phyloP scores from a whole-genome alignment of 257 asterid genomes.

The Linaria vulgaris region DNA sequence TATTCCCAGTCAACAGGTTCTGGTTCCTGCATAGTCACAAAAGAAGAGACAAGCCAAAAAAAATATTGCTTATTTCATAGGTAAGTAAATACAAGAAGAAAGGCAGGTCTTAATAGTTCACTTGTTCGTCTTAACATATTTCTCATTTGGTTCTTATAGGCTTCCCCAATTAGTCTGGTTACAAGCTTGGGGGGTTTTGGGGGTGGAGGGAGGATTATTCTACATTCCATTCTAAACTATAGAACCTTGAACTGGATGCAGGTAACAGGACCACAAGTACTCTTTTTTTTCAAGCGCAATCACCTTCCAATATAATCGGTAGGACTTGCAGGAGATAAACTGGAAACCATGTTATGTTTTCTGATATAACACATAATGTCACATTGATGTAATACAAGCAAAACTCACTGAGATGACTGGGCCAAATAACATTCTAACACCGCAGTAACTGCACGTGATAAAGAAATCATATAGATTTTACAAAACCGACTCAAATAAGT shows the following conservation, averaged over 20 bases:
- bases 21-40: conserved; percentile 62
- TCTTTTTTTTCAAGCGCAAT: neutral
- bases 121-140: no score
- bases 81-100: neutral
- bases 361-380: neutral
- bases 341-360: neutral
- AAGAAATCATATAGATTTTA: no score
- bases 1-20: conserved; percentile 92
- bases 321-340: neutral
- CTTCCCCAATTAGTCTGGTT: no score
- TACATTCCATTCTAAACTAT: neutral
- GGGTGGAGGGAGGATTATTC: neutral
- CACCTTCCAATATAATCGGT: neutral
- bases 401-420: neutral
- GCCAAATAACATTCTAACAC: no score
- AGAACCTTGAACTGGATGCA: neutral
- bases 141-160: no score
- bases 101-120: neutral
- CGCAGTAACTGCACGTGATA: no score
- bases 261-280: neutral
- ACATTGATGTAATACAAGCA: neutral
- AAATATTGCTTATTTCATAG: neutral
- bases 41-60: conserved; percentile 11
- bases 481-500: no score
- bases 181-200: no score